phyloP scores from a whole-genome alignment of 2,329 filamentous ascomycete species.

The Furcasterigmium furcatum region DNA sequence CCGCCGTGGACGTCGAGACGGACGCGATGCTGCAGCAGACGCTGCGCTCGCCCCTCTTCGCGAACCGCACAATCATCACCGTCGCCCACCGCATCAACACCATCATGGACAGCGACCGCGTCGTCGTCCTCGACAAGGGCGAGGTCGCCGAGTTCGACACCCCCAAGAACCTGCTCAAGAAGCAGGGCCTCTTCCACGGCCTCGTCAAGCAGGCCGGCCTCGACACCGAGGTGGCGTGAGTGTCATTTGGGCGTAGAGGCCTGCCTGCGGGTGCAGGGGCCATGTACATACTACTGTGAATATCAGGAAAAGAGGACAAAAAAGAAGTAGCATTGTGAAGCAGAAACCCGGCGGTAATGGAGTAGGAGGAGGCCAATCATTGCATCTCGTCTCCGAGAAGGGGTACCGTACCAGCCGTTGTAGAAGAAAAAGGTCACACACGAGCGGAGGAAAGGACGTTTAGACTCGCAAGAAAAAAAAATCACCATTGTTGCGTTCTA shows the following conservation, averaged over 20 bases:
- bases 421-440: too few relatives aligned
- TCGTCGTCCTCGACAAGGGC: conserved; percentile 90
- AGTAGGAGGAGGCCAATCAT: too few relatives aligned
- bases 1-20: conserved; percentile 66
- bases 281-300: neutral
- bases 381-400: too few relatives aligned
- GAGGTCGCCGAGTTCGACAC: conserved; percentile 91
- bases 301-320: neutral
- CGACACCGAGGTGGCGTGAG: conserved; percentile 35
- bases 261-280: neutral
- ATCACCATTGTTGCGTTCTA: too few relatives aligned
- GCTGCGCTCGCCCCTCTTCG: conserved; percentile 66
- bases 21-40: conserved; percentile 65
- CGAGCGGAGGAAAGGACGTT: too few relatives aligned
- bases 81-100: conserved; percentile 99
- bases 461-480: too few relatives aligned
- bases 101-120: conserved; percentile 83
- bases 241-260: conserved; percentile 1
- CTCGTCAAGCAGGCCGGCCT: conserved; percentile 90
- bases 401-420: too few relatives aligned
- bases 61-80: conserved; percentile 93
- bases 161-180: conserved; percentile 72
- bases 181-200: conserved; percentile 79
- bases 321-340: neutral
- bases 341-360: neutral